Conservation (phyloP, 768 basidiomycete genomes). For the Porpolomopsis calyptriformis region DNA sequence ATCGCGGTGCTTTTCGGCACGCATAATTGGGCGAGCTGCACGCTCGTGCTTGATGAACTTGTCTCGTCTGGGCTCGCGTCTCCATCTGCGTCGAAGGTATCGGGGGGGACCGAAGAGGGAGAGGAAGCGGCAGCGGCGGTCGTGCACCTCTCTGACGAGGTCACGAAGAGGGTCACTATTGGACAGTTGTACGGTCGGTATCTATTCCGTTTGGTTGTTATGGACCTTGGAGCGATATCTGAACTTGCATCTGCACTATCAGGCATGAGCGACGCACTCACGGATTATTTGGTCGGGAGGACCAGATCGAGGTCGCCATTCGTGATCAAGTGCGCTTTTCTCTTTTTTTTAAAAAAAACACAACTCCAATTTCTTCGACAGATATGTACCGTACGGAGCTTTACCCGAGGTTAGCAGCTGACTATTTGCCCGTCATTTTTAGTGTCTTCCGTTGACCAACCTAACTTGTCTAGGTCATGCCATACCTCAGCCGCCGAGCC, state of each 20-base stretch:
- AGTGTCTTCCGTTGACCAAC: slow-evolving; percentile 1
- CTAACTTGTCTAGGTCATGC: slow-evolving; percentile 52
- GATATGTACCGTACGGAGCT: slow-evolving; percentile 68
- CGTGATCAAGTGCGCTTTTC: slow-evolving; percentile 54
- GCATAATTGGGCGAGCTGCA: slow-evolving; percentile 68
- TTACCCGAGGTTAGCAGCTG: slow-evolving; percentile 42
- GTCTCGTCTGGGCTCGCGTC: slow-evolving; percentile 48
- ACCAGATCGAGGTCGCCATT: slow-evolving; percentile 50
- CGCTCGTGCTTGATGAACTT: slow-evolving; percentile 50
- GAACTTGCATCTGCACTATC: background rate
- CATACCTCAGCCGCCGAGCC: slow-evolving; percentile 79
- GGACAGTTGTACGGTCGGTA: slow-evolving; percentile 73
- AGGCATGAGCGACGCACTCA: slow-evolving; percentile 85
- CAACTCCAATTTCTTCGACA: slow-evolving; percentile 13
- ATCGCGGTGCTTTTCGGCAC: slow-evolving; percentile 78
- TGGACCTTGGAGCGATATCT: no score
- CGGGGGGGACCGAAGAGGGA: slow-evolving; percentile 10
- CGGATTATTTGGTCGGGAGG: slow-evolving; percentile 51
- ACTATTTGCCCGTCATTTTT: background rate
- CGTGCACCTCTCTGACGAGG: slow-evolving; percentile 33
- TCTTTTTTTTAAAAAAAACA: slow-evolving; percentile 2
- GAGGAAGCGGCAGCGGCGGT: slow-evolving; percentile 20
- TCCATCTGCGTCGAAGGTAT: slow-evolving; percentile 14
- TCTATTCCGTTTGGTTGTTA: slow-evolving; percentile 11
- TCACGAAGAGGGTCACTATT: slow-evolving; percentile 57